These are phyloP conservation scores for Acanthamoeba culbertsoni DNA, from an alignment of 208 protist species.

Conservation along the genomic window DNA sequence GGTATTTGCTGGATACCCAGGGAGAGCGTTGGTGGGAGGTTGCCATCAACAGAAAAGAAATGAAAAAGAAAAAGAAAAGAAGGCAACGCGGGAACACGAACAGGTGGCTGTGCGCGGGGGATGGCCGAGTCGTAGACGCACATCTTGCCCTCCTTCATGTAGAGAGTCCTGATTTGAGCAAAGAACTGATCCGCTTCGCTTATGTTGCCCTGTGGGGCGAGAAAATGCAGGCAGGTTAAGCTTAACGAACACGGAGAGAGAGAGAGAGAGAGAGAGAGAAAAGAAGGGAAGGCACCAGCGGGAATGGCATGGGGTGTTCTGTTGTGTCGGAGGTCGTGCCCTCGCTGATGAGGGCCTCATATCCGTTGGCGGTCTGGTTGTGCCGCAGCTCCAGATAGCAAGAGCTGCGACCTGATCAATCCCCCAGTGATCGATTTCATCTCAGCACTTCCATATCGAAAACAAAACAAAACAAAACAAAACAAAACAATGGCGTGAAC, in stretches of 20 bases:
- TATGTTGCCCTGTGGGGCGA: not conserved
- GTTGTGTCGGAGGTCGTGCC: not conserved
- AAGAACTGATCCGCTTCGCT: not conserved
- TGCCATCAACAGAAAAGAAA: not conserved
- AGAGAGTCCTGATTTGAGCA: slow-evolving; percentile 32
- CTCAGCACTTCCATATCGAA: too few relatives aligned
- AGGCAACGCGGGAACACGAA: not conserved
- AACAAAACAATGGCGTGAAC: too few relatives aligned
- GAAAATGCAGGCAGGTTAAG: not conserved
- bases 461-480: too few relatives aligned
- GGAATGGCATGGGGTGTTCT: not conserved
- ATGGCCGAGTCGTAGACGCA: slow-evolving; percentile 21
- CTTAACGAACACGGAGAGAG: too few relatives aligned
- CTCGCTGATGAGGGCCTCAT: slow-evolving; percentile 41
- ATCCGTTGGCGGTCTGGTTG: not conserved
- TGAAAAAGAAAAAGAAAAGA: not conserved
- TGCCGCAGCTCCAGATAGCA: slow-evolving; percentile 1
- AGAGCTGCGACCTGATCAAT: not conserved
- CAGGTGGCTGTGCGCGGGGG: too few relatives aligned
- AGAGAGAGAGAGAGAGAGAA: too few relatives aligned
- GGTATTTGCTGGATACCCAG: not conserved
- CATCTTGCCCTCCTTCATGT: slow-evolving; percentile 5
- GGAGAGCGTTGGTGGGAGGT: not conserved
- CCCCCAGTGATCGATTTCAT: not conserved
- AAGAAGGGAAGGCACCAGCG: not conserved